Evolutionary conservation across 345 rosid species (phyloP).

Genomic region (Arabis alpina): DNA sequence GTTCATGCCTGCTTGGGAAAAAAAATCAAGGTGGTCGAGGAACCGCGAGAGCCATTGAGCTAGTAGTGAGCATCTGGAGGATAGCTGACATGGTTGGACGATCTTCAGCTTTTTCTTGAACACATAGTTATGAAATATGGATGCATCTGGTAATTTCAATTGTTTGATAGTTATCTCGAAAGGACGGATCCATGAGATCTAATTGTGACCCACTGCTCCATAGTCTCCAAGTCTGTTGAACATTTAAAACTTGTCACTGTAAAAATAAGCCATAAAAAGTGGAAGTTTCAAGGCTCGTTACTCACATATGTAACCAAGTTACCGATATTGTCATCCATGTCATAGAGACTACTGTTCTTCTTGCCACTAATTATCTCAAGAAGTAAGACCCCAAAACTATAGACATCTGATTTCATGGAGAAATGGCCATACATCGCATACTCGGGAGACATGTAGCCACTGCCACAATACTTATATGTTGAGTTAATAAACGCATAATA

Average conservation of each 20-base stretch:
- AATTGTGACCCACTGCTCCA: slow-evolving; percentile 41
- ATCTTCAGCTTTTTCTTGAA: slow-evolving; percentile 50
- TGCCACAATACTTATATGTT: slow-evolving; percentile 9
- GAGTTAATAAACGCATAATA: background rate
- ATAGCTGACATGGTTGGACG: slow-evolving; percentile 53
- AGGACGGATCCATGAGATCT: slow-evolving; percentile 29
- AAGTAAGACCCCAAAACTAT: slow-evolving; percentile 35
- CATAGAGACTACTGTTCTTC: slow-evolving; percentile 21
- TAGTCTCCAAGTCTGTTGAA: slow-evolving; percentile 45
- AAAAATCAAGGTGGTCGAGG: slow-evolving; percentile 38
- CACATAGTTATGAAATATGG: slow-evolving; percentile 51
- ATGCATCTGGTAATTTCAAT: slow-evolving; percentile 51
- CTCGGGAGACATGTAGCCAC: slow-evolving; percentile 45
- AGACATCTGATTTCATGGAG: slow-evolving; percentile 44
- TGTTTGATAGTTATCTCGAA: slow-evolving; percentile 38
- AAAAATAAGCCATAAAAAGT: background rate
- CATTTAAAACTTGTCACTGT: background rate
- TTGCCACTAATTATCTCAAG: slow-evolving; percentile 37
- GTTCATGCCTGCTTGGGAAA: background rate
- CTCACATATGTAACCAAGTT: slow-evolving; percentile 38
- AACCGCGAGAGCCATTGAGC: slow-evolving; percentile 37
- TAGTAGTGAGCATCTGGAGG: slow-evolving; percentile 46
- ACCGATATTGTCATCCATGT: slow-evolving; percentile 1
- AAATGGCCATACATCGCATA: slow-evolving; percentile 39
- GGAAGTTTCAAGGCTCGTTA: background rate